These are phyloP conservation scores for Ceratocystis destructans DNA, from an alignment of 2,329 filamentous ascomycete species.

Conservation along the genomic window DNA sequence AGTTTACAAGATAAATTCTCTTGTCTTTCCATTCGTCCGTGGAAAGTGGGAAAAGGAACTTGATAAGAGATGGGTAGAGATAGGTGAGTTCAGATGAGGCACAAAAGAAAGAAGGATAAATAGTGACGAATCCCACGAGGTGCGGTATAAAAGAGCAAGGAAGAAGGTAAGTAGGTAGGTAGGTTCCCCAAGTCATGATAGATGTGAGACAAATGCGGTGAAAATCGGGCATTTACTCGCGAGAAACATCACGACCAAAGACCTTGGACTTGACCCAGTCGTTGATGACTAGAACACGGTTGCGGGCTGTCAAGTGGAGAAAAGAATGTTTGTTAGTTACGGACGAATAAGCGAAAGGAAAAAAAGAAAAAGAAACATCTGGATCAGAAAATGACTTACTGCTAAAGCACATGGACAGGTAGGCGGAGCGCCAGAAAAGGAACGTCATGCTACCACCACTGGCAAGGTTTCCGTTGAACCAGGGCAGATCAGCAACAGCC, in stretches of 20 bases:
- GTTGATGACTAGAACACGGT: conserved; percentile 79
- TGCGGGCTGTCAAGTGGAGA: conserved; percentile 49
- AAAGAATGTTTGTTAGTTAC: not conserved
- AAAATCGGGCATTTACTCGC: conserved; percentile 44
- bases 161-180: not conserved
- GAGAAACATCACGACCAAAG: conserved; percentile 87
- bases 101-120: not conserved
- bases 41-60: not conserved
- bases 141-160: not conserved
- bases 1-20: not conserved
- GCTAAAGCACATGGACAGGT: conserved; percentile 99
- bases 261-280: conserved; percentile 97
- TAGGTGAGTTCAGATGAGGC: too few relatives aligned
- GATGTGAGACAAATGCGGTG: not conserved
- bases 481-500: conserved; percentile 92
- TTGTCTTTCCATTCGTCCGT: not conserved
- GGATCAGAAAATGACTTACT: conserved; percentile 47
- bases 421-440: conserved; percentile 95
- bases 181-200: not conserved
- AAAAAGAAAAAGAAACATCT: not conserved
- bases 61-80: too few relatives aligned
- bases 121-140: not conserved
- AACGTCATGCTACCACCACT: conserved; percentile 89
- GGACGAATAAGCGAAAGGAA: not conserved
- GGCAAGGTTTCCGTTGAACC: conserved; percentile 93